Evolutionary conservation across 768 basidiomycete genomes (phyloP).

Genomic region (Russula compacta): DNA sequence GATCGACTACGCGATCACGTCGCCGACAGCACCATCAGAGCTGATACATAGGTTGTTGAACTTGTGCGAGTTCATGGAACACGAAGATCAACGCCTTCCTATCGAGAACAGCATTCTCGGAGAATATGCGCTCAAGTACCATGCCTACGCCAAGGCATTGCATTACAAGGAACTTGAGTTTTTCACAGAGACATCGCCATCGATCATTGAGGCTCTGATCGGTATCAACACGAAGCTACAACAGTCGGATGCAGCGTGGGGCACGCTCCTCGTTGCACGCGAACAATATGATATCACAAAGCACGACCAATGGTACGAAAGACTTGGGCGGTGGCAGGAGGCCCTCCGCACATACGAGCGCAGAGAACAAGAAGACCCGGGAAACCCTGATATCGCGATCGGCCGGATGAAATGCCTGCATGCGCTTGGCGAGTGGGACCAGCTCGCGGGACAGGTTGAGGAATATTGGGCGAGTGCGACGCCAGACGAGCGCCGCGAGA

Average conservation of each 20-base stretch:
- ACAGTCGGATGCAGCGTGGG: slow-evolving; percentile 97
- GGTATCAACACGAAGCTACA: slow-evolving; percentile 94
- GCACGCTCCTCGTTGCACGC: slow-evolving; percentile 82
- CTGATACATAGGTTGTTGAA: slow-evolving; percentile 86
- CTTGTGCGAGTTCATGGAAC: slow-evolving; percentile 98
- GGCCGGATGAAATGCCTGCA: slow-evolving; percentile 95
- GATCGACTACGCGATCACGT: slow-evolving; percentile 78
- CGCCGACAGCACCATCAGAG: slow-evolving; percentile 70
- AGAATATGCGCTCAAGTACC: slow-evolving; percentile 86
- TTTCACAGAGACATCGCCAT: slow-evolving; percentile 82
- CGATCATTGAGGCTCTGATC: slow-evolving; percentile 90
- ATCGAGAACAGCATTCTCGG: slow-evolving; percentile 91
- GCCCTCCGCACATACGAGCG: slow-evolving; percentile 80
- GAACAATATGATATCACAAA: slow-evolving; percentile 85
- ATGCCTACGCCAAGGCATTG: slow-evolving; percentile 93
- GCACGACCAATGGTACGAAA: slow-evolving; percentile 98
- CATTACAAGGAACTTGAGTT: slow-evolving; percentile 99
- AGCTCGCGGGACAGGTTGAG: slow-evolving; percentile 75
- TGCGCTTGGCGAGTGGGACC: slow-evolving; percentile 97
- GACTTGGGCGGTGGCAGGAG: slow-evolving; percentile 93
- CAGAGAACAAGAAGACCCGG: slow-evolving; percentile 66
- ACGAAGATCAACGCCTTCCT: slow-evolving; percentile 91
- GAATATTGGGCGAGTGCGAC: slow-evolving; percentile 79
- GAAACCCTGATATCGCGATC: slow-evolving; percentile 66
- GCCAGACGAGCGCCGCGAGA: slow-evolving; percentile 78